Evolutionary conservation across 2,329 filamentous ascomycete species (phyloP).

Genomic region (Fusarium nodosum): DNA sequence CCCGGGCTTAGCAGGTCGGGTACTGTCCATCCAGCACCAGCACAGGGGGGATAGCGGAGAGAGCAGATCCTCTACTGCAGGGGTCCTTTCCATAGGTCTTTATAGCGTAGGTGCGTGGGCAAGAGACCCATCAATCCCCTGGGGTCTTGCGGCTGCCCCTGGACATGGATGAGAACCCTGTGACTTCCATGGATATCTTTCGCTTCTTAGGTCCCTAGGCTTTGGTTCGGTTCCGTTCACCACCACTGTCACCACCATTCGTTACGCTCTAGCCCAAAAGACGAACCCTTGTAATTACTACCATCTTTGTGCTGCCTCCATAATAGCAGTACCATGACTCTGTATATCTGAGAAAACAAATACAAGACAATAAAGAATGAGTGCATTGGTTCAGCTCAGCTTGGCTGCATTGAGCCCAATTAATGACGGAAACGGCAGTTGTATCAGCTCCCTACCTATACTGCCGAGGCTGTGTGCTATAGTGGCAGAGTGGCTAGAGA

Average conservation of each 20-base stretch:
- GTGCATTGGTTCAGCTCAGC: neutral
- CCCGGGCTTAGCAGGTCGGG: slow-evolving; percentile 10
- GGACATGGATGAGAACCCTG: slow-evolving; percentile 26
- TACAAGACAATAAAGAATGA: neutral
- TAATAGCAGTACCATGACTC: neutral
- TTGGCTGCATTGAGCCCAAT: slow-evolving; percentile 2
- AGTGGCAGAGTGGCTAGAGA: slow-evolving; percentile 1
- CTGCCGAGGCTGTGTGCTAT: slow-evolving; percentile 2
- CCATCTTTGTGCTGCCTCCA: neutral
- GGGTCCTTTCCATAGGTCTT: slow-evolving; percentile 13
- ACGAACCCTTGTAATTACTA: slow-evolving; percentile 22
- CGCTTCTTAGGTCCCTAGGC: neutral
- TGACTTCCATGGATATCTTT: neutral
- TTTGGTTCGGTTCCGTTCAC: slow-evolving; percentile 37
- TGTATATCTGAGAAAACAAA: neutral
- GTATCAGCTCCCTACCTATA: slow-evolving; percentile 5
- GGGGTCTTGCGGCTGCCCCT: slow-evolving; percentile 33
- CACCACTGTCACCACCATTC: slow-evolving; percentile 44
- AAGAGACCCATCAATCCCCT: slow-evolving; percentile 1
- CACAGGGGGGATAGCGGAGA: slow-evolving; percentile 14
- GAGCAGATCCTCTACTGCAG: slow-evolving; percentile 43
- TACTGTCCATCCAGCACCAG: slow-evolving; percentile 7
- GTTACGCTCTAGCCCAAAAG: slow-evolving; percentile 34
- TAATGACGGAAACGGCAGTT: slow-evolving; percentile 24
- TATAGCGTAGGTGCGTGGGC: neutral